Percentiles rank a stretch among this genome's conserved stretches.
These are phyloP conservation scores for Elsinoe australis DNA, from an alignment of 2,329 filamentous ascomycete species.

Conservation along the genomic window DNA sequence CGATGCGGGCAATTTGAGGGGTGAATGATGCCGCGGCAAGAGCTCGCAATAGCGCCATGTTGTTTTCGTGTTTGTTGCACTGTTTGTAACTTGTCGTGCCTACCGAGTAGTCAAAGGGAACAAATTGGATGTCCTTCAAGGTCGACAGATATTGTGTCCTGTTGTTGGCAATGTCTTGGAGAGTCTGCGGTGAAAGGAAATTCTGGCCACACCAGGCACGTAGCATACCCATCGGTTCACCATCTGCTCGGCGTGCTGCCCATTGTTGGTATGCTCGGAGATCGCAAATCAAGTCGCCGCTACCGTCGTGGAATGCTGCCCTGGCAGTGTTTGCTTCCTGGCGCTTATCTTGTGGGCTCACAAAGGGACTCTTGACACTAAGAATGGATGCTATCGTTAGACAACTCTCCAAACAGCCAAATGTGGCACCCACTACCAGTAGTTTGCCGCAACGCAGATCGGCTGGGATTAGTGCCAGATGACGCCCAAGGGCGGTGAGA, in stretches of 20 bases:
- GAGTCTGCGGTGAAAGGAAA: conserved; percentile 73
- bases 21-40: conserved; percentile 46
- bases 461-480: conserved; percentile 90
- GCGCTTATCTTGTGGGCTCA: conserved; percentile 73
- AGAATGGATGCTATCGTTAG: conserved; percentile 85
- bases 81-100: conserved; percentile 22
- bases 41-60: conserved; percentile 41
- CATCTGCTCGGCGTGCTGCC: conserved; percentile 56
- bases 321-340: conserved; percentile 74
- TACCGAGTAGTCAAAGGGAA: conserved; percentile 38
- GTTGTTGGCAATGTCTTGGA: conserved; percentile 83
- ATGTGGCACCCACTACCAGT: conserved; percentile 90
- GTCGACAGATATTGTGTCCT: conserved; percentile 77
- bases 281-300: conserved; percentile 80
- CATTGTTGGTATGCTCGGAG: conserved; percentile 77
- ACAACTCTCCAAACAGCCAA: conserved; percentile 82
- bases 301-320: conserved; percentile 60
- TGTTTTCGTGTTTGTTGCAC: conserved; percentile 44
- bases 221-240: conserved; percentile 51
- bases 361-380: conserved; percentile 80
- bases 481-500: conserved; percentile 81
- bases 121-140: conserved; percentile 76
- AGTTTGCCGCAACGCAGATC: conserved; percentile 90
- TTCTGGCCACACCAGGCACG: conserved; percentile 75
- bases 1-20: conserved; percentile 85